Percentiles rank a stretch among this genome's conserved stretches.
Evolutionary conservation across 1,139 yeast species (phyloP).

Genomic region (Komagataea norvegica): DNA sequence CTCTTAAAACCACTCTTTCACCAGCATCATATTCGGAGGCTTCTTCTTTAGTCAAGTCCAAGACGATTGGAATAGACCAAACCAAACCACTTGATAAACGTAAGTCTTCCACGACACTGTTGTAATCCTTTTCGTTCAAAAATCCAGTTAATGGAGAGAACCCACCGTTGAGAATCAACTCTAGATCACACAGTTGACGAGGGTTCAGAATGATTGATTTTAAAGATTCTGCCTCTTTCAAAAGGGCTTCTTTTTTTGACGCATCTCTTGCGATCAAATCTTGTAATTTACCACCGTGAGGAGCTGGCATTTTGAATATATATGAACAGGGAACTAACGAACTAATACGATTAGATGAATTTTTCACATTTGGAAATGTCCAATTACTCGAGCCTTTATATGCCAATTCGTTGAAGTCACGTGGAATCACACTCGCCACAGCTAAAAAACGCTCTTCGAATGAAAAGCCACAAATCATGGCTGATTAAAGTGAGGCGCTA

Average conservation of each 20-base stretch:
- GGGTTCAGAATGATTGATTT: constrained; percentile 61
- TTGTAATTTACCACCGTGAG: constrained; percentile 88
- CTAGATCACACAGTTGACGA: constrained; percentile 91
- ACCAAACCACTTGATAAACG: constrained; percentile 73
- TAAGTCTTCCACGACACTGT: constrained; percentile 71
- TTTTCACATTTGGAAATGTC: not conserved
- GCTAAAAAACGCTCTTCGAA: not conserved
- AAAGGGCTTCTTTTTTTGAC: constrained; percentile 48
- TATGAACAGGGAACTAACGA: too few relatives aligned
- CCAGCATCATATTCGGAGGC: constrained; percentile 49
- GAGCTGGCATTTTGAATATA: constrained; percentile 53
- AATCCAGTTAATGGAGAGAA: constrained; percentile 91
- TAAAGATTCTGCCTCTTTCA: constrained; percentile 53
- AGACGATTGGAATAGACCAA: constrained; percentile 92
- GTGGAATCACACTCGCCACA: constrained; percentile 17
- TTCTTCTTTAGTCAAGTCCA: constrained; percentile 61
- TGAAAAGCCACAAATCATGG: constrained; percentile 4
- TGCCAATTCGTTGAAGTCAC: constrained; percentile 11
- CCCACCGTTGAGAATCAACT: constrained; percentile 88
- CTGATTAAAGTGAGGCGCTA: constrained; percentile 3
- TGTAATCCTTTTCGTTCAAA: constrained; percentile 74
- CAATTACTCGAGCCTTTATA: constrained; percentile 3
- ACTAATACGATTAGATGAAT: not conserved
- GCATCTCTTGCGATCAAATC: constrained; percentile 84
- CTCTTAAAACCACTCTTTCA: constrained; percentile 68